A percentile compares a stretch with the other conserved stretches of the same genome.
Conservation (phyloP, 2,329 filamentous ascomycete genomes). For the Pseudogymnoascus sp. region DNA sequence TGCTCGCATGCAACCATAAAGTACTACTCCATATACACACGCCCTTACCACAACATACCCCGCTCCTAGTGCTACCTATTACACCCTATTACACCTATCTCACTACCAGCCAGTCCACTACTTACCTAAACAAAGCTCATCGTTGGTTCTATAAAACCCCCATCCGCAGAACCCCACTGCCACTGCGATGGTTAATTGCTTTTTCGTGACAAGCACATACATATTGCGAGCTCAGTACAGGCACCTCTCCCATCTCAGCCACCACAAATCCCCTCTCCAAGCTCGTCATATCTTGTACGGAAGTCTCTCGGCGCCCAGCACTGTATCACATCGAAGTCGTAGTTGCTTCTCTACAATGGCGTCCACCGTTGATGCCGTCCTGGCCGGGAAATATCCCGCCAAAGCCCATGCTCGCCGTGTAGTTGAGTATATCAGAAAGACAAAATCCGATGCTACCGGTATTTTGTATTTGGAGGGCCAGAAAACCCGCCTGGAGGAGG, state of each 20-base stretch:
- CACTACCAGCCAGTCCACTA: not conserved
- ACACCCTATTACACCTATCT: not conserved
- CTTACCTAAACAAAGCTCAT: constrained; percentile 1
- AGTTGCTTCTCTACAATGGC: constrained; percentile 9
- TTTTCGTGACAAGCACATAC: constrained; percentile 3
- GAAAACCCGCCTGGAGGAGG: constrained; percentile 72
- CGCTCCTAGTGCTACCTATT: not conserved
- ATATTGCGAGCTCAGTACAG: constrained; percentile 5
- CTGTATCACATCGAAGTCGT: not conserved
- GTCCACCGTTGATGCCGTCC: constrained; percentile 29
- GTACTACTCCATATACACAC: not conserved
- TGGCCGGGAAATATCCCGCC: constrained; percentile 65
- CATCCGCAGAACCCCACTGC: not conserved
- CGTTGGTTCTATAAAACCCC: constrained; percentile 5
- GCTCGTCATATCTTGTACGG: not conserved
- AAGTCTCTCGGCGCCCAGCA: not conserved
- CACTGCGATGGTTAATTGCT: constrained; percentile 1
- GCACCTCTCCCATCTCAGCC: not conserved
- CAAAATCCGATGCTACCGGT: constrained; percentile 57
- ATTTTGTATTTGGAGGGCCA: constrained; percentile 85
- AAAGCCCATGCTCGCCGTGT: constrained; percentile 81
- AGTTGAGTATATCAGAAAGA: constrained; percentile 64
- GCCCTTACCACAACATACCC: not conserved
- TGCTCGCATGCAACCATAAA: not conserved
- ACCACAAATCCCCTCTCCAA: not conserved